Base-by-base conservation (phyloP, 345 rosid genomes). In the Carallia pectinifolia region DNA sequence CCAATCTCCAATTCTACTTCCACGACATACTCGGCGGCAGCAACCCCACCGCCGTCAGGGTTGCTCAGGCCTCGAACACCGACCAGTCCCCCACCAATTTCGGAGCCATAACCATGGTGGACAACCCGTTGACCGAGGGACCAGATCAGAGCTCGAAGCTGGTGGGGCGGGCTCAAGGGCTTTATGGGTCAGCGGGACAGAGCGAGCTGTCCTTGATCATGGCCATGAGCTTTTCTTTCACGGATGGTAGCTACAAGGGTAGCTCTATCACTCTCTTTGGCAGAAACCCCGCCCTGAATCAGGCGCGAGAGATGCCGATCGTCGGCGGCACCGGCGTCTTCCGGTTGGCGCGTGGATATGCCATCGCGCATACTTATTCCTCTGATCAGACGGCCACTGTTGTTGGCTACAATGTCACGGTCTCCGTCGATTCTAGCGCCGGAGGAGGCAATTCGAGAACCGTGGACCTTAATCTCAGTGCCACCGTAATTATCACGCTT, bases 261-360 rank as follows among this genome's bases (percentile, higher is more conserved):
- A 69, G 72, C 64, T 56, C 64, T 0, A n/a, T 69, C 10, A 69
- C 55, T 12, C 37, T 69, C 34, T 52, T 69, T 7, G 72, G 72
- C 64, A 38, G 72, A 53, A 69, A 69, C 33, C 72, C 72, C 29
- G 30, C n/a, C 16, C 59, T 33, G 65, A 48, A 30, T n/a, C 6
- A 0, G 39, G 39, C 60, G 38, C 60, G 65, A 29, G 72, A 69
- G 33, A 16, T 69, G 64, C 64, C 64, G 10, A 52, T 69, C 8
- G 64, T 30, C 23, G 72, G 72, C 29, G 72, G 72, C 4, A 58
- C 64, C 4, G 72, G 72, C 6, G n/a, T 56, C 15, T 69, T 69
- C 58, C 62, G 72, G 55, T 50, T 47, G 39, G 64, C 72, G 29
- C 29, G 72, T 40, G 72, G 72, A n/a, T 33, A 58, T 59, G 47